phyloP scores from a whole-genome alignment of 768 basidiomycete genomes.

The Podaxis sp. region DNA sequence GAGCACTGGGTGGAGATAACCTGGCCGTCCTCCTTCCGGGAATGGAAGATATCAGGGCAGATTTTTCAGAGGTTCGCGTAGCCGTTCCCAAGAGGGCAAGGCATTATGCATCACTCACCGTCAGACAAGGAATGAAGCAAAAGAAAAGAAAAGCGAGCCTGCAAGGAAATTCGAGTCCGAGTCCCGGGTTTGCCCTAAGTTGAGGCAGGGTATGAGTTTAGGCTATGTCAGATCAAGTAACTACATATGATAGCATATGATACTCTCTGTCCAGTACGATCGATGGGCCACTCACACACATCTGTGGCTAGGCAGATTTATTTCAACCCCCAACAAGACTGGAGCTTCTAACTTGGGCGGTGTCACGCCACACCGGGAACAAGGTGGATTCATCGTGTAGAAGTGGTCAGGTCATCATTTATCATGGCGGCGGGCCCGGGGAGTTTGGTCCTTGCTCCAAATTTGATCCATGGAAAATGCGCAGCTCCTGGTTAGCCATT shows the following conservation, averaged over 20 bases:
- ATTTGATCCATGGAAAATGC: constrained; percentile 11
- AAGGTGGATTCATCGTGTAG: neutral
- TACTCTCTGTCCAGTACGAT: neutral
- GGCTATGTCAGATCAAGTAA: constrained; percentile 3
- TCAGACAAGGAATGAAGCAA: constrained; percentile 8
- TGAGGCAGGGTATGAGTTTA: constrained; percentile 2
- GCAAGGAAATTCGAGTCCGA: constrained; percentile 7
- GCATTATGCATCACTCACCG: neutral
- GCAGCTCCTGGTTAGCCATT: neutral
- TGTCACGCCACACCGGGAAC: neutral
- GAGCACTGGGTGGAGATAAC: neutral
- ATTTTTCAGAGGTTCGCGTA: neutral
- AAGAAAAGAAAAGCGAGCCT: constrained; percentile 3
- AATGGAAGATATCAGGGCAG: constrained; percentile 7
- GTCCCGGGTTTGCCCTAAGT: neutral
- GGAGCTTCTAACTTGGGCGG: neutral
- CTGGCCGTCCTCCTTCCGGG: neutral
- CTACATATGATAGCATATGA: neutral
- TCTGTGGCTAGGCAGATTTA: neutral
- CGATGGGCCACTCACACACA: neutral
- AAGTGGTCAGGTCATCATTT: neutral
- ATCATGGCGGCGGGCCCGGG: neutral
- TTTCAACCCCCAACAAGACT: neutral
- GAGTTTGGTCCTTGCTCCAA: neutral
- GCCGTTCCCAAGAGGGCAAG: constrained; percentile 2